Evolutionary conservation across 2,329 filamentous ascomycete genomes (phyloP), one percentile per base, ranked within the genome.

Genomic region (Hortaea werneckii): DNA sequence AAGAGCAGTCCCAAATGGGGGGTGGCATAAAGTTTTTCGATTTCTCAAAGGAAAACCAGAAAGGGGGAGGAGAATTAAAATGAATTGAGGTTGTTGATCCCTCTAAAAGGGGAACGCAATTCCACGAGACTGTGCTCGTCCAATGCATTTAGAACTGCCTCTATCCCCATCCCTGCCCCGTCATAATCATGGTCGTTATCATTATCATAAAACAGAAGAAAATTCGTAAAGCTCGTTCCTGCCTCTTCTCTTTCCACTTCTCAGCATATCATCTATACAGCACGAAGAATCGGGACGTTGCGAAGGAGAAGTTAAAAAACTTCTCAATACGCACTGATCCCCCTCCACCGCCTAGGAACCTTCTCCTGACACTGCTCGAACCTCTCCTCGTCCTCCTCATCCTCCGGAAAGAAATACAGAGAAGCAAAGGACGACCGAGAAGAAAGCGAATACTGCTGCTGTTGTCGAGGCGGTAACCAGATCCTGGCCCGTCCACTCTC

Each of bases 391-490:
- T 37, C 55, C 27, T 59, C 50, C 43, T 28, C 48, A 42, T 49
- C 50, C 29, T 54, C 58, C 27, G 20, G 20, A 4, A 20, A 20
- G 20, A 20, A 20, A 4, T 20, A 20, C 20, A 4, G 20, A 20
- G 20, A 20, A 20, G 20, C 20, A 4, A 20, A 20, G 20, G 20
- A 20, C 4, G 20, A 2, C 20, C 20, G 20, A 20, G 20, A 20
- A 20, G 20, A 20, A 20, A 20, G 20, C 20, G 20, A 20, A 4
- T 20, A 20, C 52, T 20, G 20, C 20, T 20, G 20, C 20, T 20
- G 20, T 20, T 70, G 67, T 50, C 79, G 70, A 39, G 79, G 78
- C 34, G 79, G 78, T 38, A 82, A 62, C 76, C 77, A 81, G 49
- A 81, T 70, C 46, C 71, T 72, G 28, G 79, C 79, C 51, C 72